phyloP scores from a whole-genome alignment of 2,329 filamentous ascomycete species.

The Rutstroemia sp. region DNA sequence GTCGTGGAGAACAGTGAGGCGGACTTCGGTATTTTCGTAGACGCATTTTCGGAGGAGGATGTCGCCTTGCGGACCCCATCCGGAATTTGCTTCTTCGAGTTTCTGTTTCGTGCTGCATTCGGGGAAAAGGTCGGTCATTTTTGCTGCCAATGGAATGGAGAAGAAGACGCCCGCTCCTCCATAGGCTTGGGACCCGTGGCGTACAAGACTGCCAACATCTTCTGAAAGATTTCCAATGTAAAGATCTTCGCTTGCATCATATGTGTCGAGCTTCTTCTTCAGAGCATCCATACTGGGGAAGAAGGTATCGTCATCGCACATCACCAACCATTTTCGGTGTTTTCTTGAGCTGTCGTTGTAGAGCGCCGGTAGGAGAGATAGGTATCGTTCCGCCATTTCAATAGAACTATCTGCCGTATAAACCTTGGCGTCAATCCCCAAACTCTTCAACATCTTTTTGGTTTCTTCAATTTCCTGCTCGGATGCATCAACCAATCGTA shows the following conservation, averaged over 20 bases:
- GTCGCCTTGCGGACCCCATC: slow-evolving; percentile 43
- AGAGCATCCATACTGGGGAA: slow-evolving; percentile 27
- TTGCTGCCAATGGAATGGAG: slow-evolving; percentile 36
- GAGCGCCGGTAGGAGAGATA: slow-evolving; percentile 46
- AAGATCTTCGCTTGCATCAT: slow-evolving; percentile 20
- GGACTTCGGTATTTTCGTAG: slow-evolving; percentile 27
- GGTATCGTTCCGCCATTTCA: slow-evolving; percentile 52
- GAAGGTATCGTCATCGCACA: slow-evolving; percentile 31
- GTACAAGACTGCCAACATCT: slow-evolving; percentile 25
- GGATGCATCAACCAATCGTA: slow-evolving; percentile 46
- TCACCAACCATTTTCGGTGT: slow-evolving; percentile 35
- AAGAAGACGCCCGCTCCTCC: slow-evolving; percentile 29
- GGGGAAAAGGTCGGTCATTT: slow-evolving; percentile 38
- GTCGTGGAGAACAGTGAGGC: slow-evolving; percentile 24
- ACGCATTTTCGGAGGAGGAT: slow-evolving; percentile 28
- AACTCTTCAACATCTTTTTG: slow-evolving; percentile 37
- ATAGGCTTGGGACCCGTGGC: slow-evolving; percentile 29
- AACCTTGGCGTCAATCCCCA: slow-evolving; percentile 51
- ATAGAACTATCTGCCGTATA: slow-evolving; percentile 44
- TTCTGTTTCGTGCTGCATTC: slow-evolving; percentile 43
- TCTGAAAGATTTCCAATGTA: slow-evolving; percentile 29
- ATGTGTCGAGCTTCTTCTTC: slow-evolving; percentile 18
- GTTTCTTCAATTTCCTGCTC: slow-evolving; percentile 44
- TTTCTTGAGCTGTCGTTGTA: slow-evolving; percentile 43
- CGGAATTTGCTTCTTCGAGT: slow-evolving; percentile 46